phyloP scores from a whole-genome alignment of 257 asterid genomes.

The Penstemon barbatus region DNA sequence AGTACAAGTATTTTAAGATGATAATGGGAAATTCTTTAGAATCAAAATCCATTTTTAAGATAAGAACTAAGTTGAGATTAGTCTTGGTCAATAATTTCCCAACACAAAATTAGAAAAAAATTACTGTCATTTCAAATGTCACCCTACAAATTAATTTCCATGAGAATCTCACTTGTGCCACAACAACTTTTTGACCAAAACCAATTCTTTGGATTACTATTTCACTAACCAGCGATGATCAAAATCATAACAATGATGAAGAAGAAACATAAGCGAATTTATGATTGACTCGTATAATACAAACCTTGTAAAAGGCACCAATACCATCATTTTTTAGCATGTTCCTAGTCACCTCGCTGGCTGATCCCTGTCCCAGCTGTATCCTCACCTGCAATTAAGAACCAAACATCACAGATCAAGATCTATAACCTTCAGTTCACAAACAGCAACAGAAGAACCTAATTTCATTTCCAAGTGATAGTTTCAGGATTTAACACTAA shows the following conservation, averaged over 20 bases:
- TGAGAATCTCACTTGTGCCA: neutral
- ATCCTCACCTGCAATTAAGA: constrained; percentile 73
- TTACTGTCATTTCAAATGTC: neutral
- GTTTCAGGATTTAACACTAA: neutral
- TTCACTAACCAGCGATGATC: neutral
- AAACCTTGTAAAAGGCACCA: constrained; percentile 90
- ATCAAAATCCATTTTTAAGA: neutral
- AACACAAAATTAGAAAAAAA: neutral
- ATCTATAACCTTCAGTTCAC: constrained; percentile 25
- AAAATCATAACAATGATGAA: neutral
- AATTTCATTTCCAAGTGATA: neutral
- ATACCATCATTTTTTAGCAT: constrained; percentile 88
- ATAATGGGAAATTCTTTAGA: neutral
- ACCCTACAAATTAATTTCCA: neutral
- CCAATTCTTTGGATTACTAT: neutral
- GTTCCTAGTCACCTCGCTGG: constrained; percentile 57
- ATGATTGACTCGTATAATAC: constrained; percentile 16
- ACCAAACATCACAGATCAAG: constrained; percentile 22
- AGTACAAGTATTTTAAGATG: neutral
- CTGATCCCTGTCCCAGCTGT: constrained; percentile 98
- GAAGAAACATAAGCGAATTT: neutral
- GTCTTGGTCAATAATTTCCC: neutral
- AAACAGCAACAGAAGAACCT: neutral
- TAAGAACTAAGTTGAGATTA: neutral
- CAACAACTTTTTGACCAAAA: neutral